A percentile compares a stretch with the other conserved stretches of the same genome.
Evolutionary conservation across 129 eudicot genomes (phyloP).

Genomic region (Flaveria bidentis): DNA sequence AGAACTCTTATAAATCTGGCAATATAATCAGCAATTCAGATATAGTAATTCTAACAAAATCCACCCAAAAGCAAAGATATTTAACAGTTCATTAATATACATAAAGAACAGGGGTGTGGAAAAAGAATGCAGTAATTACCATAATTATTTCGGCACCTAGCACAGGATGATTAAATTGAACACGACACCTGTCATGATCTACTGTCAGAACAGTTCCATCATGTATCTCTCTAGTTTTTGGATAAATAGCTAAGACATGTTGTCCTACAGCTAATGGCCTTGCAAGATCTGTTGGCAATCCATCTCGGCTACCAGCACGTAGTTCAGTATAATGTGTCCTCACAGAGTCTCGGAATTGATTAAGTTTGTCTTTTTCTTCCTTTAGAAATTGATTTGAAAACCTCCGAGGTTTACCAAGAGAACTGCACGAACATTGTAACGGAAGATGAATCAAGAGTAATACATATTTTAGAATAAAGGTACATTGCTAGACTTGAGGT

Average conservation of each 20-base stretch:
- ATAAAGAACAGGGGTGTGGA: not conserved
- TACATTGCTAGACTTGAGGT: not conserved
- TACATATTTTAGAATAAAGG: not conserved
- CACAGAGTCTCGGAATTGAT: constrained; percentile 80
- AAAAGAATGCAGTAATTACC: constrained; percentile 45
- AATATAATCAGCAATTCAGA: not conserved
- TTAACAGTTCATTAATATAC: constrained; percentile 9
- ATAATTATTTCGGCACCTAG: constrained; percentile 80
- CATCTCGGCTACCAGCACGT: constrained; percentile 84
- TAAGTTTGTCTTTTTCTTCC: constrained; percentile 90
- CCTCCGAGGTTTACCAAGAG: constrained; percentile 94
- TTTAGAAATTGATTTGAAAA: constrained; percentile 78
- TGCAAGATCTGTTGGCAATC: constrained; percentile 88
- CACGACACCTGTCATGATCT: constrained; percentile 72
- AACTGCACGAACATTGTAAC: constrained; percentile 55
- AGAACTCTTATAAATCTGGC: constrained; percentile 7
- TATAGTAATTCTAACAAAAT: constrained; percentile 1
- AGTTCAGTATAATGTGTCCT: constrained; percentile 85
- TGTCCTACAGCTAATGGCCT: constrained; percentile 90
- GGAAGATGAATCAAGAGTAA: constrained; percentile 12
- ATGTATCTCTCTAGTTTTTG: constrained; percentile 81
- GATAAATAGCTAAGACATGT: constrained; percentile 84
- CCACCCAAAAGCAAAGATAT: constrained; percentile 12
- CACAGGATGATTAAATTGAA: constrained; percentile 83
- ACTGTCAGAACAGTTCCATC: constrained; percentile 88